These are phyloP conservation scores for Candida caryicola DNA, from an alignment of 805 yeast species.

Conservation along the genomic window DNA sequence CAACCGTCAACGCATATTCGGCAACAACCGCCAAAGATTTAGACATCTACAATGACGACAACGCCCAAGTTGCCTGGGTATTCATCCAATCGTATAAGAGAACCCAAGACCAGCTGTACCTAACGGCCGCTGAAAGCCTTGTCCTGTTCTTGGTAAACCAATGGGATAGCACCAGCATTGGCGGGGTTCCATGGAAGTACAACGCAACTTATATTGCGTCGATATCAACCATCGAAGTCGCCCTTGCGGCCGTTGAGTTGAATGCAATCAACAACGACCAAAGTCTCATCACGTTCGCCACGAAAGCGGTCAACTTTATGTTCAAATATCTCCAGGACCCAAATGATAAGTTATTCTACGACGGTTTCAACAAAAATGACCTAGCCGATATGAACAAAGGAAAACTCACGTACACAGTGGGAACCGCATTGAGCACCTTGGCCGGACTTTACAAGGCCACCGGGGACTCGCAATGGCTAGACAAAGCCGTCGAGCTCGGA, in stretches of 20 bases:
- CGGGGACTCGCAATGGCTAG: slow-evolving; percentile 11
- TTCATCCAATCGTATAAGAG: slow-evolving; percentile 21
- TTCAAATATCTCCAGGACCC: slow-evolving; percentile 19
- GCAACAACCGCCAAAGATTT: slow-evolving; percentile 18
- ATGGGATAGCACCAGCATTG: slow-evolving; percentile 16
- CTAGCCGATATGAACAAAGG: slow-evolving; percentile 21
- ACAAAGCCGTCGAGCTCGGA: slow-evolving; percentile 17
- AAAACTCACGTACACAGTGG: slow-evolving; percentile 27
- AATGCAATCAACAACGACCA: slow-evolving; percentile 15
- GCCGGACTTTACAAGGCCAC: slow-evolving; percentile 17
- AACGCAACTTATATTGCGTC: slow-evolving; percentile 24
- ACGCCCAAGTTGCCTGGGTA: slow-evolving; percentile 26
- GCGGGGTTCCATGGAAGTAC: slow-evolving; percentile 27
- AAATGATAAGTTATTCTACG: slow-evolving; percentile 21
- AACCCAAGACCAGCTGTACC: slow-evolving; percentile 16
- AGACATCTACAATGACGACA: slow-evolving; percentile 29
- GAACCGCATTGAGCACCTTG: slow-evolving; percentile 22
- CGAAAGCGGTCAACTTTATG: slow-evolving; percentile 17
- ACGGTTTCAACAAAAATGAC: slow-evolving; percentile 15
- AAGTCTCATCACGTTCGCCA: slow-evolving; percentile 14
- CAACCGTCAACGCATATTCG: slow-evolving; percentile 20
- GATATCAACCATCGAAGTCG: slow-evolving; percentile 28
- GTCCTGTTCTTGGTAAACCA: slow-evolving; percentile 18
- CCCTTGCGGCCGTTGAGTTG: slow-evolving; percentile 24
- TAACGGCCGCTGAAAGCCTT: slow-evolving; percentile 17